Evolutionary conservation across 352 stramenopile species (phyloP).

Genomic region (Globisporangium polare): DNA sequence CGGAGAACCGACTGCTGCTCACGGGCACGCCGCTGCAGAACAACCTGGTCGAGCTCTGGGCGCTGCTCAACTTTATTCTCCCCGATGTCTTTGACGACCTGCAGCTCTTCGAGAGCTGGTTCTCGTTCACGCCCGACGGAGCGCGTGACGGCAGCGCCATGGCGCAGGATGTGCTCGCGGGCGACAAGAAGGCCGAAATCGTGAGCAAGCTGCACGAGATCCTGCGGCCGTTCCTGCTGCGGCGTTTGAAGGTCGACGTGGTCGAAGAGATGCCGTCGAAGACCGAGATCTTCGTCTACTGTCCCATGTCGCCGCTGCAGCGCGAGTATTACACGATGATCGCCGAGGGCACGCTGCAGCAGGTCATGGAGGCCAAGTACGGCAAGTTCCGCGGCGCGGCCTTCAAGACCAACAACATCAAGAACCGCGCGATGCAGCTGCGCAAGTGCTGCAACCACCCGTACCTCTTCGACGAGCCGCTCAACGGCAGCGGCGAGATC

Average conservation of each 20-base stretch:
- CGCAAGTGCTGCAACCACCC: slow-evolving; percentile 88
- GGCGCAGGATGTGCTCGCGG: slow-evolving; percentile 84
- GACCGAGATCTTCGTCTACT: slow-evolving; percentile 98
- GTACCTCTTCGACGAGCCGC: slow-evolving; percentile 86
- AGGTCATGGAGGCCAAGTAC: slow-evolving; percentile 83
- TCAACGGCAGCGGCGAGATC: slow-evolving; percentile 44
- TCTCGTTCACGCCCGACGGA: slow-evolving; percentile 94
- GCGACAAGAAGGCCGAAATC: slow-evolving; percentile 91
- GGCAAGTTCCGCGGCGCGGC: slow-evolving; percentile 46
- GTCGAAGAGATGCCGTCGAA: slow-evolving; percentile 93
- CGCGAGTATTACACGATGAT: slow-evolving; percentile 95
- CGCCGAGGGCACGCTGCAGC: slow-evolving; percentile 80
- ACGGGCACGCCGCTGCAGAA: slow-evolving; percentile 98
- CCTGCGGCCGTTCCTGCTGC: slow-evolving; percentile 94
- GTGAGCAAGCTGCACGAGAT: slow-evolving; percentile 97
- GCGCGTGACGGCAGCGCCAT: slow-evolving; percentile 66
- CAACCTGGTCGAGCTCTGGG: slow-evolving; percentile 97
- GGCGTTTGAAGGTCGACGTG: slow-evolving; percentile 95
- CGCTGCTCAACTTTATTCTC: slow-evolving; percentile 98
- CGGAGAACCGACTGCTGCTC: slow-evolving; percentile 93
- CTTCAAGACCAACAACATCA: slow-evolving; percentile 54
- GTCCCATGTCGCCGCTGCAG: slow-evolving; percentile 92
- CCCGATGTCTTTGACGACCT: slow-evolving; percentile 97
- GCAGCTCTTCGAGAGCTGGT: slow-evolving; percentile 98
- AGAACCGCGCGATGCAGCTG: slow-evolving; percentile 76